Evolutionary conservation across 2,329 filamentous ascomycete genomes (phyloP), one percentile per base, ranked within the genome.

Genomic region (Colletotrichum tofieldiae): DNA sequence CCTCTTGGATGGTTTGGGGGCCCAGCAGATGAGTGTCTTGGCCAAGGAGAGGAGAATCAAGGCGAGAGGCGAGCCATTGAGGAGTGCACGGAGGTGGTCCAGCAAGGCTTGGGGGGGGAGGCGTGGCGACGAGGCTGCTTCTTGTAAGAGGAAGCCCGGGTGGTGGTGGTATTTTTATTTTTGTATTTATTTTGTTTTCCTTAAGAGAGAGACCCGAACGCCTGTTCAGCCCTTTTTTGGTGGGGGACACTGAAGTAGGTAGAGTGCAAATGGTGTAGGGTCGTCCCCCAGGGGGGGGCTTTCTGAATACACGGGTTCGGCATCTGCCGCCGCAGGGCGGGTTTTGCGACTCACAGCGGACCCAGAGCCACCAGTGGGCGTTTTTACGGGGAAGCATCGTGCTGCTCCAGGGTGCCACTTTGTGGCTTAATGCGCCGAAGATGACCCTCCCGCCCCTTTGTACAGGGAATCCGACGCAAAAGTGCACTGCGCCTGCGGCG

Each of bases 161-260:
- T 29, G 16, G 14, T 43, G 41, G 18, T 26, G 49, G 23, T 51
- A 12, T n/a, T 70, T n/a, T 16, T 8, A 3, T 5, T 32, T 2
- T 12, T 45, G 5, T 20, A 16, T 32, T 32, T 32, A 32, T 32
- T 32, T 32, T 32, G 29, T 32, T 32, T 6, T 43, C 23, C 23
- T 26, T 2, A 26, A 26, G 23, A 26, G 20, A 23, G 32, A 66
- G 39, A 55, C 29, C 47, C 55, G 39, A 54, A 12, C 55, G 18
- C 39, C 12, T 29, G n/a, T 47, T 72, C 65, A 54, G 65, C 65
- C 65, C 49, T 67, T 62, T 58, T 71, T 54, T 47, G 69, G 59
- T 64, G 37, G 52, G 37, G 20, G 29, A 49, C n/a, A 39, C 32
- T 35, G 26, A 23, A 37, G 6, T 8, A 41, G 26, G 55, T 4